Evolutionary conservation across 345 rosid genomes (phyloP).

Genomic region (Cardamine chenopodiifolia): DNA sequence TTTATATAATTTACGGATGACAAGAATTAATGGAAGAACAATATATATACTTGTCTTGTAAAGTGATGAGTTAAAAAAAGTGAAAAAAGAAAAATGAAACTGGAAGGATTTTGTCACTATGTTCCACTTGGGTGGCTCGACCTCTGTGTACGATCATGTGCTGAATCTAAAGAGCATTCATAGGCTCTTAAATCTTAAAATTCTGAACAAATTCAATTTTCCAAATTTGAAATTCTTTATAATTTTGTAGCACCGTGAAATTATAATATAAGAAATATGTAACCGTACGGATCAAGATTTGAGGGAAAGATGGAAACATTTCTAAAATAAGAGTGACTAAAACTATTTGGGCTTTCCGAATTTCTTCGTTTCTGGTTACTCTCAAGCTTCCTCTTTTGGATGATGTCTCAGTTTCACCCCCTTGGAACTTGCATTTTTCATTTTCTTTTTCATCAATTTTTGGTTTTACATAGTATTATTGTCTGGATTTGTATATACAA

Average conservation of each 20-base stretch:
- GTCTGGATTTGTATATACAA: background rate
- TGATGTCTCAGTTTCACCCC: constrained; percentile 26
- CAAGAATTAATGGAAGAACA: background rate
- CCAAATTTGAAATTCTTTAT: background rate
- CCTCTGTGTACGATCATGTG: constrained; percentile 39
- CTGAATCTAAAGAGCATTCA: constrained; percentile 43
- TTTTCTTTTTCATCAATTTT: background rate
- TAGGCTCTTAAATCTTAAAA: constrained; percentile 5
- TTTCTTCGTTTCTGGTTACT: constrained; percentile 21
- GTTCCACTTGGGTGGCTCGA: constrained; percentile 46
- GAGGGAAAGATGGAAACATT: constrained; percentile 23
- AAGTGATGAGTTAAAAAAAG: background rate
- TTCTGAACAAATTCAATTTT: background rate
- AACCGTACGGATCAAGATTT: constrained; percentile 16
- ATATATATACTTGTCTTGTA: background rate
- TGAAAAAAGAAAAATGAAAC: background rate
- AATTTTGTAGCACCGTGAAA: background rate
- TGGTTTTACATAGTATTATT: constrained; percentile 17
- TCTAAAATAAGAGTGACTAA: constrained; percentile 21
- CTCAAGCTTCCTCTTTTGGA: constrained; percentile 34
- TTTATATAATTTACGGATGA: background rate
- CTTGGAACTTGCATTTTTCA: constrained; percentile 30
- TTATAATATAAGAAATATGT: background rate
- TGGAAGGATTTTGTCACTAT: constrained; percentile 34
- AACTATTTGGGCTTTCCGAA: constrained; percentile 28